Conservation (phyloP, 306 rosid genomes). For the Trifolium subterraneum region DNA sequence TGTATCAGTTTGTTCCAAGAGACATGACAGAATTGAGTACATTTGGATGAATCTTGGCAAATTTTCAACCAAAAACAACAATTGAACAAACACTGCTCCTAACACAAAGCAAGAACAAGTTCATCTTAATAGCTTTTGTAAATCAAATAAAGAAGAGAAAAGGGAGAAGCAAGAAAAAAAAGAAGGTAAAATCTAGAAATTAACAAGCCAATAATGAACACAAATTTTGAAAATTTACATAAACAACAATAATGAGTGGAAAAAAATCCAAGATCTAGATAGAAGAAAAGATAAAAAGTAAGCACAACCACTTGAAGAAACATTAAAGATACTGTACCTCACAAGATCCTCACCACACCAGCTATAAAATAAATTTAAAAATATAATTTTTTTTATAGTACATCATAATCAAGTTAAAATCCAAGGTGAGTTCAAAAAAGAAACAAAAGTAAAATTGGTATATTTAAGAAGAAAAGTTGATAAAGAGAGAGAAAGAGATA, state of each 20-base stretch:
- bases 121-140: slow-evolving; percentile 22
- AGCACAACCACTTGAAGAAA: slow-evolving; percentile 42
- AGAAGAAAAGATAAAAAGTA: slow-evolving; percentile 27
- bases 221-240: slow-evolving; percentile 20
- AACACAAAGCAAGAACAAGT: slow-evolving; percentile 49
- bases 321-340: slow-evolving; percentile 37
- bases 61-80: slow-evolving; percentile 28
- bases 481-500: slow-evolving; percentile 33
- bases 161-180: too few relatives aligned
- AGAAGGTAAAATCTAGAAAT: slow-evolving; percentile 19
- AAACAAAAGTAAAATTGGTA: slow-evolving; percentile 34
- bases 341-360: slow-evolving; percentile 30
- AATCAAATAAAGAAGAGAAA: not conserved
- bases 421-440: slow-evolving; percentile 35
- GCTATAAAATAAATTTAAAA: not conserved
- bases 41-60: slow-evolving; percentile 32
- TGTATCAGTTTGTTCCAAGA: slow-evolving; percentile 9
- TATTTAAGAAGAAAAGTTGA: slow-evolving; percentile 30
- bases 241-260: slow-evolving; percentile 38
- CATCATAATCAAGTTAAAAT: slow-evolving; percentile 42
- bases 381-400: slow-evolving; percentile 13
- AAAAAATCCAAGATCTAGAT: slow-evolving; percentile 61
- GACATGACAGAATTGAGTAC: slow-evolving; percentile 36
- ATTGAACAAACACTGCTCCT: slow-evolving; percentile 1
- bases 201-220: slow-evolving; percentile 11